Evolutionary conservation across 345 rosid species (phyloP), one percentile per base, ranked within the genome.

Genomic region (Salix caprea): DNA sequence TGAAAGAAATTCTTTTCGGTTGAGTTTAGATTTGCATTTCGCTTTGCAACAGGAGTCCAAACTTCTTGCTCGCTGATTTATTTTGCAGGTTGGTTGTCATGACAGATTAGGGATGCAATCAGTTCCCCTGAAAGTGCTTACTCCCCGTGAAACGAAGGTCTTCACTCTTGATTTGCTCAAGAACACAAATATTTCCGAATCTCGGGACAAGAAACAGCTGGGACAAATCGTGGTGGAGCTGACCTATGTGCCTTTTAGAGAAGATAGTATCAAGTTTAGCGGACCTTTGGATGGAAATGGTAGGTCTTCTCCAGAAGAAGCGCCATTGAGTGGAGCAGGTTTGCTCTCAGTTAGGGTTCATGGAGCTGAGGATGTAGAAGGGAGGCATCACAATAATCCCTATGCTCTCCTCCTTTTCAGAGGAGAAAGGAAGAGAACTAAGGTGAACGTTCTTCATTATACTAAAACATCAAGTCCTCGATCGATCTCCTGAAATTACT

Each of bases 41-140:
- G 24, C 11, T 58, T 58, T n/a, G 28, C 64, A 8, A 11, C 15
- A 23, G 64, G 50, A 56, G 14, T 58, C 64, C 37, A 46, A 36
- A 74, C 32, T 32, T 74, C 28, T 7, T 23, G 5, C 28, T 54
- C 10, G 5, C 28, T 40, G 18, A 67, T 67, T 78, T 65, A 74
- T 19, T 78, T 64, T 40, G 24, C 77, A 91, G 97, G 94, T 92
- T 0, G 94, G 97, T n/a, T 84, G 82, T 32, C 91, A 92, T 40
- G 97, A 92, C 81, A 81, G 85, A 67, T 79, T 92, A 74, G 97
- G 97, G 82, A 92, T 86, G 91, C 97, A 90, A 75, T 69, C 87
- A 61, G 76, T 92, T 50, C 94, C 94, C 2, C 77, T 92, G 79
- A 85, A 89, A 61, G 72, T 69, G 67, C 78, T 92, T 34, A 77